Base-by-base conservation (phyloP, 208 protist species). In the Leishmania tropica region DNA sequence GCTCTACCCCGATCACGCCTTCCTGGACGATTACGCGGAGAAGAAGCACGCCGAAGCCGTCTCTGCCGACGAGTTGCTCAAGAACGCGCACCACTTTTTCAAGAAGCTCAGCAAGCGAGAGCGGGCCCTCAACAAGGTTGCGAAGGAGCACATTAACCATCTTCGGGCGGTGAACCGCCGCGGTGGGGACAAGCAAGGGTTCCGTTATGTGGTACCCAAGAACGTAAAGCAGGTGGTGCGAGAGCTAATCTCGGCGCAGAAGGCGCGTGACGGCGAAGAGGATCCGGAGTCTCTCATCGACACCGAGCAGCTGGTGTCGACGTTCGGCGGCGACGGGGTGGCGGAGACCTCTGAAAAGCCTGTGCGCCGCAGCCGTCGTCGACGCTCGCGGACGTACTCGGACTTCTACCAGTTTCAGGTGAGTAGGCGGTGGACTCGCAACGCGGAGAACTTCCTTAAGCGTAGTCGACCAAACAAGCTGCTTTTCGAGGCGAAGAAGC, bases 351-450 rank as follows among this genome's bases (percentile, higher is more conserved):
- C 85, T 1, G 92, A 96, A 74, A 89, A 87, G 78, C 94, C 94
- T 28, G 90, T 94, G 87, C 92, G 92, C 37, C 86, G 87, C 65
- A 85, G 75, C 31, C 83, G 84, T 65, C 87, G 84, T 10, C 79
- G 67, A 17, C 89, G 85, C 54, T 87, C 83, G n/a, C 79, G 79
- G 54, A 91, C 90, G 62, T 93, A 87, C 75, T 91, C 89, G 0
- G 93, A 96, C 71, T 97, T 97, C 70, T 97, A 97, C 73, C 93
- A 97, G 80, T 97, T 95, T 79, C 95, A 97, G 88, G 93, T 97
- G 67, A 96, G 91, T 78, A 90, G 91, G 81, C 88, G 87, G 48
- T 97, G 95, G 93, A 96, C 95, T 21, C 85, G 88, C 13, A 97
- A 97, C 68, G 95, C 95, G 45, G 95, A 97, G 85, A 94, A 88